Evolutionary conservation across 2,329 filamentous ascomycete species (phyloP), one percentile per base, ranked within the genome.

Genomic region (Fusarium pseudograminearum): DNA sequence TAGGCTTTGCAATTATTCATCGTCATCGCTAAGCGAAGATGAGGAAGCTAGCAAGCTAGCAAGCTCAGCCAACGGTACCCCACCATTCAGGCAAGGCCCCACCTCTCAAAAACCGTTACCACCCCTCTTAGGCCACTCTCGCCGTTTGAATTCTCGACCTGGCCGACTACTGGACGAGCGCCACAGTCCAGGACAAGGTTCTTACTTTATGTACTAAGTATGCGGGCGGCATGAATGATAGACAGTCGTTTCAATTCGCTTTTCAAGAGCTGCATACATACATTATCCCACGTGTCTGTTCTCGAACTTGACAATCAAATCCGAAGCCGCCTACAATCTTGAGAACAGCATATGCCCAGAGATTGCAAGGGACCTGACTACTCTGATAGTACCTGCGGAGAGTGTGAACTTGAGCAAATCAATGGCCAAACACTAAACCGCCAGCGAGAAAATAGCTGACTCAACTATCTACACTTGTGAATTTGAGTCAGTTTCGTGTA

Each of bases 131-230:
- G 22, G 45, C 8, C 40, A 34, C 36, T 11, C 46, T 26, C 48
- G 33, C 57, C 67, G 66, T 70, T 67, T 70, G 53, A 63, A 65
- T 61, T 65, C 50, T 34, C 41, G 46, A 22, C 53, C 52, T 65
- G 64, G 40, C 42, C 51, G 28, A 53, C 59, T 66, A 65, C 67
- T 50, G 61, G 61, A 45, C 69, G 44, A 54, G 52, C 62, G 67
- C 67, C 67, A 70, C 66, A 53, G 56, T 69, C 53, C 45, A 67
- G 53, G 67, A 56, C 67, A 58, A 67, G 61, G 61, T 63, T 63
- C 41, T 51, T 24, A 53, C 61, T 48, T 44, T 40, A 28, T 34
- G 30, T 41, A 59, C 38, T 40, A 28, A 30, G 30, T 36, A 59
- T 34, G 41, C 24, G 61, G 61, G 54, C 38, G 52, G 34, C 15